Evolutionary conservation across 2,329 filamentous ascomycete species (phyloP).

Genomic region (Sclerotinia spermophila): DNA sequence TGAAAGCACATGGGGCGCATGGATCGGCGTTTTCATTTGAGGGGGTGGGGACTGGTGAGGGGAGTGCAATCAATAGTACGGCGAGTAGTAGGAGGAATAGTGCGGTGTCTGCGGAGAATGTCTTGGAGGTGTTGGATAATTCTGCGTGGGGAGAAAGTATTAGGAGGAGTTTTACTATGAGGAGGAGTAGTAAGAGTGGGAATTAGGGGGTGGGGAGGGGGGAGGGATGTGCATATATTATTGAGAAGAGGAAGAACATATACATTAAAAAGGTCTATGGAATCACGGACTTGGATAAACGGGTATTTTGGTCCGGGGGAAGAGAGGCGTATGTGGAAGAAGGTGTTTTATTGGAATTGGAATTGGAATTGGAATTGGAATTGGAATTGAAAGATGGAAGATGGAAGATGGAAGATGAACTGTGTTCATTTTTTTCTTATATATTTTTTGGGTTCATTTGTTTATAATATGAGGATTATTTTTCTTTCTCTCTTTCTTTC

Average conservation of each 20-base stretch:
- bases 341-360: background rate
- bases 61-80: slow-evolving; percentile 26
- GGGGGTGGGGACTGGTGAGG: slow-evolving; percentile 17
- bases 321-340: background rate
- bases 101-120: slow-evolving; percentile 69
- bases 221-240: background rate
- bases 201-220: background rate
- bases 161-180: slow-evolving; percentile 75
- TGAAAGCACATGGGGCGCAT: slow-evolving; percentile 37
- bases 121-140: slow-evolving; percentile 81
- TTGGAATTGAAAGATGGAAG: no score
- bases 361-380: background rate
- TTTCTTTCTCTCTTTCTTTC: background rate
- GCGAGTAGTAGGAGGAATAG: slow-evolving; percentile 61
- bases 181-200: slow-evolving; percentile 39
- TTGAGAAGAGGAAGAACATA: background rate
- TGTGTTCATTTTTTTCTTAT: background rate
- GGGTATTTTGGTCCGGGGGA: background rate
- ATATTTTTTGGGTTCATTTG: background rate
- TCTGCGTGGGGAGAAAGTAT: slow-evolving; percentile 94
- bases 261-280: background rate
- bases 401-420: no score
- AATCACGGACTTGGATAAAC: background rate
- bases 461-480: background rate
- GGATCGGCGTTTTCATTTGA: slow-evolving; percentile 36